Evolutionary conservation across 805 yeast species (phyloP), one percentile per base, ranked within the genome.

Genomic region (Ogataea thermomethanolica): DNA sequence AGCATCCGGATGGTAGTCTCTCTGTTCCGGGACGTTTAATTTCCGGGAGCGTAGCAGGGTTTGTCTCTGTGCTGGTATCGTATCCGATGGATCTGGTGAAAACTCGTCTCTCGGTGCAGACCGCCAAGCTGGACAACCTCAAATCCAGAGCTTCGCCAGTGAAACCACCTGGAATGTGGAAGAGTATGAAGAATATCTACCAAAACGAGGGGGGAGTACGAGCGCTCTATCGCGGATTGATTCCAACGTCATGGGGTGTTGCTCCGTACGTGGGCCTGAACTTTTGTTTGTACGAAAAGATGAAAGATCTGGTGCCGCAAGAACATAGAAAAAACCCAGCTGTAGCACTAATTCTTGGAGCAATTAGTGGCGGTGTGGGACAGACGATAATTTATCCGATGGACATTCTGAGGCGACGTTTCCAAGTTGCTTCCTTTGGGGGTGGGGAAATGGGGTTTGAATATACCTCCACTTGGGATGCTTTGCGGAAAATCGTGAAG

Each of bases 261-360:
- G 97, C 96, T 1, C 97, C 98, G 1, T 93, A 90, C 56, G 96
- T 88, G 24, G 96, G 96, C 4, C 74, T 91, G 37, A 91, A 90
- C 63, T 91, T 91, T 59, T 83, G 96, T 2, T 79, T 88, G 33
- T 91, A 90, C 67, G 98, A 93, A 56, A 79, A 76, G 45, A 56
- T 89, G 49, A 78, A 89, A 46, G 93, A 82, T 44, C 56, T 67
- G 38, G 64, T 74, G 60, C 66, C 71, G 1, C 38, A 25, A 10
- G 17, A 44, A 7, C 33, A 40, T 29, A 54, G 45, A 28, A 38
- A 35, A 4, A 61, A 67, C 43, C 52, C 82, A 3, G 48, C 64
- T 27, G 76, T 78, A 64, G 84, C 82, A 54, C 64, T 91, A 17
- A 50, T 73, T 1, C 75, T 90, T 8, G 99, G 98, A 7, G 98